Evolutionary conservation across 2,329 filamentous ascomycete genomes (phyloP).

Genomic region (Pseudogymnoascus sp.): DNA sequence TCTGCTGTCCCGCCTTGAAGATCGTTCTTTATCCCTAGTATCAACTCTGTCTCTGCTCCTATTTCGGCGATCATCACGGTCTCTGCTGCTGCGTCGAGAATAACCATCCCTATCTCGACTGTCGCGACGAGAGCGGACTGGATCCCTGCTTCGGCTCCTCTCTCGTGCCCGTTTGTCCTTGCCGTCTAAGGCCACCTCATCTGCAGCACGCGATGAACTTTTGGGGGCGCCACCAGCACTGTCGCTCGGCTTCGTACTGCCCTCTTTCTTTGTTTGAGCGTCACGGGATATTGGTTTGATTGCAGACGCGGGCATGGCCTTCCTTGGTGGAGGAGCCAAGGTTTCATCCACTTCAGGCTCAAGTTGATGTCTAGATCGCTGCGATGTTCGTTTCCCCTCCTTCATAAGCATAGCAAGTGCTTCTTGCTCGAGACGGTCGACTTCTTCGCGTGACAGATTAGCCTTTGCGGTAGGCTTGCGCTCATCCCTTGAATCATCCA

Average conservation of each 20-base stretch:
- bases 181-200: neutral
- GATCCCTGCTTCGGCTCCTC: slow-evolving; percentile 23
- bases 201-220: neutral
- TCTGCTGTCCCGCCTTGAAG: slow-evolving; percentile 16
- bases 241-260: neutral
- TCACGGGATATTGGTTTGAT: slow-evolving; percentile 27
- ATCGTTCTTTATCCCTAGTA: slow-evolving; percentile 18
- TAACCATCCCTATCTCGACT: slow-evolving; percentile 13
- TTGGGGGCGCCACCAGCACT: neutral
- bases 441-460: slow-evolving; percentile 27
- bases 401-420: slow-evolving; percentile 28
- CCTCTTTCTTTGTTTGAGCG: slow-evolving; percentile 17
- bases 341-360: slow-evolving; percentile 28
- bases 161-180: neutral
- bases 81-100: slow-evolving; percentile 15
- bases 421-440: slow-evolving; percentile 26
- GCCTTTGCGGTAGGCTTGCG: slow-evolving; percentile 13
- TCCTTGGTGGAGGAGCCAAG: slow-evolving; percentile 28
- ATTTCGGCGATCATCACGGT: slow-evolving; percentile 9
- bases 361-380: slow-evolving; percentile 25
- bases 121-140: slow-evolving; percentile 17
- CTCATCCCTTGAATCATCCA: slow-evolving; percentile 6
- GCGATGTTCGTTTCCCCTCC: slow-evolving; percentile 25
- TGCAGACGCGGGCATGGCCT: slow-evolving; percentile 26
- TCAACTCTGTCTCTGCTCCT: neutral